Evolutionary conservation across 257 asterid species (phyloP), one percentile per base, ranked within the genome.

Genomic region (Fraxinus anomala): DNA sequence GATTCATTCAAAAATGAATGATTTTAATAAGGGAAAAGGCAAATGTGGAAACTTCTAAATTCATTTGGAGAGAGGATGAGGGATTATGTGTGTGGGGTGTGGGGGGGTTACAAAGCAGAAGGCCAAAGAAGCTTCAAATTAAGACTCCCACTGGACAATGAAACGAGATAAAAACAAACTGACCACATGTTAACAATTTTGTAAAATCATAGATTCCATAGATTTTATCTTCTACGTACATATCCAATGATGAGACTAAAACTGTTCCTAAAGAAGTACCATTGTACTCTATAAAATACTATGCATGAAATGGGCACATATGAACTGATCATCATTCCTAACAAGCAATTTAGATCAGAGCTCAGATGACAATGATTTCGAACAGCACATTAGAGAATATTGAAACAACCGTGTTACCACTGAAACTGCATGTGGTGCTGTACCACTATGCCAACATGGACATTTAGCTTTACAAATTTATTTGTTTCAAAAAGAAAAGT

Each of bases 301-400:
- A 51, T 21, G 36, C 76, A 19, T 0, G 47, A 81, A 17, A 31
- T 65, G 68, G 74, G 75, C n/a, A 54, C 33, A 76, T 23, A 34
- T 68, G 21, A 54, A 65, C 51, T 54, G 40, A 54, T 59, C 73
- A 76, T 76, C 76, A 79, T 66, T 51, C 49, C 37, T 79, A 36
- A 73, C 23, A 54, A 80, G 36, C 47, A 79, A 28, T 68, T 72
- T 28, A 59, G 61, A 76, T 68, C 17, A 31, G 21, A 66, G 71
- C 23, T 80, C 33, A 61, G 12, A 23, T 8, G 13, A 61, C 68
- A 9, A 61, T 21, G 31, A 24, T 61, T 61, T 61, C 24, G 14
- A 21, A 9, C 68, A 21, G 68, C 31, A 0, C 2, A 61, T 0
- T 2, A 61, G 42, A 37, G 42, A 37, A 37, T 8, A 37, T 37